Conservation (phyloP, 1,139 yeast species). For the Zygoascus hellenicus region DNA sequence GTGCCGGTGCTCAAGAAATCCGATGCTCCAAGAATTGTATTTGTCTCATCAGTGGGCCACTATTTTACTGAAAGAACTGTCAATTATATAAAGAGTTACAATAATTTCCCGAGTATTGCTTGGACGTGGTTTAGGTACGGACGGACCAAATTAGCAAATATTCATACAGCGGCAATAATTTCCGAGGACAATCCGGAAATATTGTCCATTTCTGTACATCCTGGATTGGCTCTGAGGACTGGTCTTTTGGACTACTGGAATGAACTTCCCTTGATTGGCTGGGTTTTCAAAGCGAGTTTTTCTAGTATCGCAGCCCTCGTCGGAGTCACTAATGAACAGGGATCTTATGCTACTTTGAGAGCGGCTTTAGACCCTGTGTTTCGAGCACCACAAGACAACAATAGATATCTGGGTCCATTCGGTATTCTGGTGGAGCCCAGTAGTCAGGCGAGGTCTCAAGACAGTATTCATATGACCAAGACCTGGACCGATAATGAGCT, state of each 20-base stretch:
- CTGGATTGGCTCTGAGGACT: slow-evolving; percentile 81
- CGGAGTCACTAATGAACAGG: slow-evolving; percentile 70
- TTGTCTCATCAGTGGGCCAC: slow-evolving; percentile 68
- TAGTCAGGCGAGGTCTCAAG: slow-evolving; percentile 51
- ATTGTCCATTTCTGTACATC: slow-evolving; percentile 65
- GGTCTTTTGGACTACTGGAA: slow-evolving; percentile 72
- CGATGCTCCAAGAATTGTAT: slow-evolving; percentile 53
- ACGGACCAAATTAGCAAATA: slow-evolving; percentile 72
- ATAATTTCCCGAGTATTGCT: slow-evolving; percentile 55
- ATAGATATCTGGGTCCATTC: slow-evolving; percentile 59
- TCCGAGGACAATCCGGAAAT: slow-evolving; percentile 64
- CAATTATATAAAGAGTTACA: slow-evolving; percentile 47
- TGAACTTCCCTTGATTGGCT: slow-evolving; percentile 67
- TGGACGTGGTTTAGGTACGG: slow-evolving; percentile 81
- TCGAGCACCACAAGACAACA: slow-evolving; percentile 52
- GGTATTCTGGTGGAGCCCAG: slow-evolving; percentile 55
- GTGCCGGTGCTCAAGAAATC: slow-evolving; percentile 48
- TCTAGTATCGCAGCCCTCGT: slow-evolving; percentile 60
- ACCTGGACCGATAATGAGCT: slow-evolving; percentile 72
- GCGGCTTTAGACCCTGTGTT: slow-evolving; percentile 56
- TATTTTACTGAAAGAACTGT: slow-evolving; percentile 49
- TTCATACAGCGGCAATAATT: slow-evolving; percentile 64
- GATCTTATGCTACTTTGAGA: slow-evolving; percentile 58
- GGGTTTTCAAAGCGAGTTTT: slow-evolving; percentile 61
- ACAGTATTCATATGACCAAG: slow-evolving; percentile 69